Percentiles rank a stretch among this genome's conserved stretches.
Conservation (phyloP, 306 rosid genomes). For the Sophora flavescens region DNA sequence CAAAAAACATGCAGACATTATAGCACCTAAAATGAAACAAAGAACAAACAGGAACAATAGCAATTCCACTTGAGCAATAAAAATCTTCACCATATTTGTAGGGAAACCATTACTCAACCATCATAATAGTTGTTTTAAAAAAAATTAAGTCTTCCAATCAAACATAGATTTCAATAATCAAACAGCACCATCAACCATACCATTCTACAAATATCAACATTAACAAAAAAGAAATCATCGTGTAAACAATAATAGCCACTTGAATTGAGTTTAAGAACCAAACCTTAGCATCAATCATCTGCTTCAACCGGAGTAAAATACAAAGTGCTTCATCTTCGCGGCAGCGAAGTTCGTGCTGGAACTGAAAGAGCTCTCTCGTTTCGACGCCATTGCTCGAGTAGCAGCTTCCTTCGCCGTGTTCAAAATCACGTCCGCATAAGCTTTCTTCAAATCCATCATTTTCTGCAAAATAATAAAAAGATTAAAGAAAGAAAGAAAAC, state of each 20-base stretch:
- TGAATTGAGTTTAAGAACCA: neutral
- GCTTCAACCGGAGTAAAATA: conserved; percentile 70
- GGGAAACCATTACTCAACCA: conserved; percentile 10
- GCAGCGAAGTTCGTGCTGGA: conserved; percentile 60
- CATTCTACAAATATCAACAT: neutral
- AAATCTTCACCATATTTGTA: neutral
- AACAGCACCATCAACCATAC: conserved; percentile 19
- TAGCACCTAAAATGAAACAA: no score
- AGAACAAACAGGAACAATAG: no score
- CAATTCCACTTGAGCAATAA: neutral
- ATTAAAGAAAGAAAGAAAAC: no score
- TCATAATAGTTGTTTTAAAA: neutral
- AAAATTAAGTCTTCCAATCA: conserved; percentile 3
- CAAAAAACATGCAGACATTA: no score
- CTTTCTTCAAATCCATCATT: conserved; percentile 76
- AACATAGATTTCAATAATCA: neutral
- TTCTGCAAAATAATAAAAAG: conserved; percentile 49
- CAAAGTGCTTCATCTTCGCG: conserved; percentile 64
- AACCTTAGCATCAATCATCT: conserved; percentile 79
- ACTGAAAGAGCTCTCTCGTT: conserved; percentile 57
- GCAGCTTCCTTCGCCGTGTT: conserved; percentile 90
- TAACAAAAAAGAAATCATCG: neutral
- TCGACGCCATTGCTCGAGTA: conserved; percentile 70
- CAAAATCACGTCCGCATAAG: conserved; percentile 77
- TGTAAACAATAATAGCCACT: neutral